Evolutionary conservation across 352 stramenopile species (phyloP).

Genomic region (Phytophthora syringae): DNA sequence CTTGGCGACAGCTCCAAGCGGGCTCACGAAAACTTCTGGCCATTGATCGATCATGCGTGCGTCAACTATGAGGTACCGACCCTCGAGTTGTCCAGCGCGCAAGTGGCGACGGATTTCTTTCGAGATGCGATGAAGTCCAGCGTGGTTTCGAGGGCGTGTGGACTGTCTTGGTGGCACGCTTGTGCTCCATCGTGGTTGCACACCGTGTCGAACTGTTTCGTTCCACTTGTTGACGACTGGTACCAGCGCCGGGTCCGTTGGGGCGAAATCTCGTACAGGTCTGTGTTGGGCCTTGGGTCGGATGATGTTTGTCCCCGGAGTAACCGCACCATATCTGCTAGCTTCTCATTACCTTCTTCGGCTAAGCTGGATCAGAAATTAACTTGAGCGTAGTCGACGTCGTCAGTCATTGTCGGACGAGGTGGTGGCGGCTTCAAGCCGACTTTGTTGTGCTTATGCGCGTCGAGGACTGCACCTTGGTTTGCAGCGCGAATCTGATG

Average conservation of each 20-base stretch:
- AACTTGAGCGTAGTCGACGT: constrained; percentile 2
- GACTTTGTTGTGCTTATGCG: too few species aligned
- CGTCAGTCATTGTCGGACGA: background rate
- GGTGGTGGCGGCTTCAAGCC: background rate
- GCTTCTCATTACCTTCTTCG: constrained; percentile 1
- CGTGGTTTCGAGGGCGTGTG: background rate
- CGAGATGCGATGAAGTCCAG: background rate
- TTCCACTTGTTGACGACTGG: constrained; percentile 4
- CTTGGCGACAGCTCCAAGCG: constrained; percentile 13
- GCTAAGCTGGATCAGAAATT: constrained; percentile 1
- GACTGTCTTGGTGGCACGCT: background rate
- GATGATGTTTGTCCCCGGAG: constrained; percentile 2
- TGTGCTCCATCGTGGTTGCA: background rate
- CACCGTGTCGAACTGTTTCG: constrained; percentile 11
- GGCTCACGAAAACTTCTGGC: constrained; percentile 18
- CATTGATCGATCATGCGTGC: constrained; percentile 1
- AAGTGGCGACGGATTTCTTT: background rate
- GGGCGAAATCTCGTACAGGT: background rate
- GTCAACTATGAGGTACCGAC: background rate
- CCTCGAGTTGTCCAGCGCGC: background rate
- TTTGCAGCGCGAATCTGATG: constrained; percentile 8
- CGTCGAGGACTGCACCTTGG: background rate
- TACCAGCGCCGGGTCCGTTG: background rate
- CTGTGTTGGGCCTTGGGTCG: constrained; percentile 19
- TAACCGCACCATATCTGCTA: background rate